These are phyloP conservation scores for Colletotrichum neosansevieriae DNA, from an alignment of 2,329 filamentous ascomycete genomes.

Conservation along the genomic window DNA sequence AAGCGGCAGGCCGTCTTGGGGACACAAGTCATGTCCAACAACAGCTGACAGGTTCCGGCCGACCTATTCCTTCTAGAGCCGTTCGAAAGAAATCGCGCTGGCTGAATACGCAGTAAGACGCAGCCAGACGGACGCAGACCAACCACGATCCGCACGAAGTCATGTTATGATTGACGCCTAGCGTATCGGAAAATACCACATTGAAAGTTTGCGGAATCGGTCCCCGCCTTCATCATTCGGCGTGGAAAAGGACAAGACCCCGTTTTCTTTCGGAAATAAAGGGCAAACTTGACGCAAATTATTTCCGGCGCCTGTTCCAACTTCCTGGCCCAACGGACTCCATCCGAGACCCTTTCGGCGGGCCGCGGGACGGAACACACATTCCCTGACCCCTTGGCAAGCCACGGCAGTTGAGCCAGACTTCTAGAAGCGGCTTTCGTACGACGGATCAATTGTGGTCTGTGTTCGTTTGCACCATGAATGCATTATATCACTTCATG, in stretches of 20 bases:
- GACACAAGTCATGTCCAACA: constrained; percentile 5
- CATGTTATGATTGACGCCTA: not conserved
- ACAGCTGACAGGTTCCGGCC: not conserved
- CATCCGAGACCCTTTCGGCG: constrained; percentile 13
- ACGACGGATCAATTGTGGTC: too few relatives aligned
- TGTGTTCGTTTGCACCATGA: too few relatives aligned
- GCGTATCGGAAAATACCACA: constrained; percentile 17
- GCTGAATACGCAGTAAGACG: not conserved
- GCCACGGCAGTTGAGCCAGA: not conserved
- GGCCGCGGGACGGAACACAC: constrained; percentile 5
- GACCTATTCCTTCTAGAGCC: not conserved
- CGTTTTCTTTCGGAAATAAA: too few relatives aligned
- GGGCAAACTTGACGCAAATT: constrained; percentile 17
- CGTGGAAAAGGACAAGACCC: too few relatives aligned
- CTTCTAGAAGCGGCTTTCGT: not conserved
- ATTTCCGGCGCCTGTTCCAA: constrained; percentile 22
- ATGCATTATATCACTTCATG: not conserved
- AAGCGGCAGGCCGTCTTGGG: constrained; percentile 1
- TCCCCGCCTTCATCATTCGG: too few relatives aligned
- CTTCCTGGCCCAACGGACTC: not conserved
- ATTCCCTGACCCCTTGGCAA: not conserved
- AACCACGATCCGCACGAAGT: too few relatives aligned
- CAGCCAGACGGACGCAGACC: not conserved
- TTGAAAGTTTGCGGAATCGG: constrained; percentile 11
- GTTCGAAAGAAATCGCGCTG: not conserved